phyloP scores from a whole-genome alignment of 768 basidiomycete species.

The Boletus subcaerulescens region DNA sequence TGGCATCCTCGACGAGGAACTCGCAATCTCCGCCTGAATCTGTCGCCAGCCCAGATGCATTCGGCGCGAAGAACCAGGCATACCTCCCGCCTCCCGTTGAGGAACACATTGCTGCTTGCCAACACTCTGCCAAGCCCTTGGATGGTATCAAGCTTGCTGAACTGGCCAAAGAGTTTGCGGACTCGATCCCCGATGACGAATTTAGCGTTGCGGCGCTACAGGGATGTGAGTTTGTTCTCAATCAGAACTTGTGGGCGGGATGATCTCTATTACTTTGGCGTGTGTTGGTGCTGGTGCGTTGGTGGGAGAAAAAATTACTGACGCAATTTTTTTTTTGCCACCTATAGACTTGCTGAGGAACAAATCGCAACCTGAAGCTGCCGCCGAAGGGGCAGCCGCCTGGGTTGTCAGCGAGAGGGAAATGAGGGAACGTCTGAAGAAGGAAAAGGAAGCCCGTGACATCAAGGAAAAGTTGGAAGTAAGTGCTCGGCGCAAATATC shows the following conservation, averaged over 20 bases:
- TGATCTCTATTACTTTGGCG: constrained; percentile 17
- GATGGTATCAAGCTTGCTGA: constrained; percentile 58
- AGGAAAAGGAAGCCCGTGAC: constrained; percentile 72
- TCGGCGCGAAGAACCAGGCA: constrained; percentile 55
- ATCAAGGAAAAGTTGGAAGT: constrained; percentile 66
- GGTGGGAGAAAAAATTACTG: constrained; percentile 24
- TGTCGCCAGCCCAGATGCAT: constrained; percentile 23
- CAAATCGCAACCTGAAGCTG: constrained; percentile 77
- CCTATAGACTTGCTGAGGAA: constrained; percentile 71
- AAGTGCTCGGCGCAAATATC: constrained; percentile 30
- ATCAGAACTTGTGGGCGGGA: constrained; percentile 7
- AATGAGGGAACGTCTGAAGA: constrained; percentile 68
- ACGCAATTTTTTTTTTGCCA: constrained; percentile 10
- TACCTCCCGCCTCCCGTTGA: constrained; percentile 65
- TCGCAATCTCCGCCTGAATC: constrained; percentile 24
- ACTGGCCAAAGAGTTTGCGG: constrained; percentile 79
- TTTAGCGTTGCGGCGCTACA: constrained; percentile 89
- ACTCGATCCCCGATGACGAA: constrained; percentile 78
- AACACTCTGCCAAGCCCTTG: constrained; percentile 64
- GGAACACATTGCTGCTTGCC: constrained; percentile 53
- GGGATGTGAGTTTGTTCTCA: constrained; percentile 63
- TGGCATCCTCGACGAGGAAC: constrained; percentile 32
- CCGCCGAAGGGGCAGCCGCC: constrained; percentile 58
- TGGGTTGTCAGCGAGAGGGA: constrained; percentile 79
- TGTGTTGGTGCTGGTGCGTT: constrained; percentile 22